phyloP scores from a whole-genome alignment of 768 basidiomycete species.

The Austroboletus festivus region DNA sequence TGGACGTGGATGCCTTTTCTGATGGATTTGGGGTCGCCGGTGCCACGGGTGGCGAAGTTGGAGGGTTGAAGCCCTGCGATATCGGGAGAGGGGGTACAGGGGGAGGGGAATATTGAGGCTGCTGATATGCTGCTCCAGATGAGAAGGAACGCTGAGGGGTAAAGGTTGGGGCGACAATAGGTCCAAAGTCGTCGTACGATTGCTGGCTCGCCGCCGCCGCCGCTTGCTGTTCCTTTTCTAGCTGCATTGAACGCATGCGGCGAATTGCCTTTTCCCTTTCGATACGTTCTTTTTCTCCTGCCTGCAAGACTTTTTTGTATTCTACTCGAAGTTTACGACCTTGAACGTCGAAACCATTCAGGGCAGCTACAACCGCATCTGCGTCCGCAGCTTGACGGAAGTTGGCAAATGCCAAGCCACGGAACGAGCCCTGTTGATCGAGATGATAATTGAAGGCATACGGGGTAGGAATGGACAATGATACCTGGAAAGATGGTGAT shows the following conservation, averaged over 20 bases:
- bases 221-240: slow-evolving; percentile 74
- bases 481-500: slow-evolving; percentile 52
- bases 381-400: slow-evolving; percentile 91
- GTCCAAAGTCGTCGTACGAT: slow-evolving; percentile 74
- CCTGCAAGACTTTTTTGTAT: slow-evolving; percentile 99
- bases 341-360: slow-evolving; percentile 95
- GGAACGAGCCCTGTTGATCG: slow-evolving; percentile 93
- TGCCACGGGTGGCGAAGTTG: slow-evolving; percentile 51
- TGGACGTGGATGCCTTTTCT: slow-evolving; percentile 56
- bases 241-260: slow-evolving; percentile 95
- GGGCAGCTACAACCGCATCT: slow-evolving; percentile 90
- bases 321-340: slow-evolving; percentile 97
- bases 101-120: slow-evolving; percentile 67
- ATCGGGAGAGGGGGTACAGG: slow-evolving; percentile 38
- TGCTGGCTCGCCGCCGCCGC: slow-evolving; percentile 29
- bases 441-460: slow-evolving; percentile 99
- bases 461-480: slow-evolving; percentile 90
- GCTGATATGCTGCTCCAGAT: slow-evolving; percentile 55
- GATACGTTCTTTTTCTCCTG: slow-evolving; percentile 97
- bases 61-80: slow-evolving; percentile 40
- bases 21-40: slow-evolving; percentile 61
- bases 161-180: slow-evolving; percentile 53
- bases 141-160: slow-evolving; percentile 75
- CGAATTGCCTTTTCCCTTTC: slow-evolving; percentile 98
- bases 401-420: slow-evolving; percentile 97